Conservation (phyloP, 495 filamentous ascomycete genomes). For the Bathelium albidoporum region DNA sequence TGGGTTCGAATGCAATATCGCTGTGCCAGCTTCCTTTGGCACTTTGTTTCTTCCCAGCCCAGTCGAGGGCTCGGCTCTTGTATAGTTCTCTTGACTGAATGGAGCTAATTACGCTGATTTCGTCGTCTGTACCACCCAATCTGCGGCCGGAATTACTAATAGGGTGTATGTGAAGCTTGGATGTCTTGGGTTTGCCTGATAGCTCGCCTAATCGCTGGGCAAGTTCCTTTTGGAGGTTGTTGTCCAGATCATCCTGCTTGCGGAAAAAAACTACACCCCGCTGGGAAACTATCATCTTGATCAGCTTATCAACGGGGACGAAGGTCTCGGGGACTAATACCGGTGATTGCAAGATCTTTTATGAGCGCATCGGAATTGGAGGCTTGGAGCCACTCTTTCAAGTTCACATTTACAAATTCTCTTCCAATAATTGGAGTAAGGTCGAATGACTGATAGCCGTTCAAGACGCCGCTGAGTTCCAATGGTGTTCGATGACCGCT, state of each 20-base stretch:
- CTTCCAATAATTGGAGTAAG: constrained; percentile 58
- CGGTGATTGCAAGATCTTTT: constrained; percentile 54
- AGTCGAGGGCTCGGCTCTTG: constrained; percentile 12
- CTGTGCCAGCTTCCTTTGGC: constrained; percentile 24
- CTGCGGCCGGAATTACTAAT: constrained; percentile 53
- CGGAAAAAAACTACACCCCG: constrained; percentile 78
- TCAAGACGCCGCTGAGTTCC: constrained; percentile 36
- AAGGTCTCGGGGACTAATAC: too few species aligned
- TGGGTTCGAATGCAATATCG: constrained; percentile 32
- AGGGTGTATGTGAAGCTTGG: constrained; percentile 60
- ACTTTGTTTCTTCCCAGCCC: constrained; percentile 20
- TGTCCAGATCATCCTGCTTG: constrained; percentile 53
- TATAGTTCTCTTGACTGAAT: constrained; percentile 42
- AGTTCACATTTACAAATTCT: constrained; percentile 49
- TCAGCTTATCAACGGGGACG: too few species aligned
- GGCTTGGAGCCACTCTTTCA: constrained; percentile 50
- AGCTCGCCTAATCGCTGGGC: constrained; percentile 54
- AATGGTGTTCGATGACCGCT: too few species aligned
- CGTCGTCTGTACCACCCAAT: constrained; percentile 49
- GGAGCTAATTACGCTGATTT: constrained; percentile 65
- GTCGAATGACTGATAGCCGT: constrained; percentile 50
- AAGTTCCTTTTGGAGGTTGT: constrained; percentile 60
- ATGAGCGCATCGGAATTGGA: constrained; percentile 57
- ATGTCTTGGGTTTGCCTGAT: constrained; percentile 37
- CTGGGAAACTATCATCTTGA: constrained; percentile 50